Base-by-base conservation (phyloP, 805 yeast genomes). In the Starmerella cellae region DNA sequence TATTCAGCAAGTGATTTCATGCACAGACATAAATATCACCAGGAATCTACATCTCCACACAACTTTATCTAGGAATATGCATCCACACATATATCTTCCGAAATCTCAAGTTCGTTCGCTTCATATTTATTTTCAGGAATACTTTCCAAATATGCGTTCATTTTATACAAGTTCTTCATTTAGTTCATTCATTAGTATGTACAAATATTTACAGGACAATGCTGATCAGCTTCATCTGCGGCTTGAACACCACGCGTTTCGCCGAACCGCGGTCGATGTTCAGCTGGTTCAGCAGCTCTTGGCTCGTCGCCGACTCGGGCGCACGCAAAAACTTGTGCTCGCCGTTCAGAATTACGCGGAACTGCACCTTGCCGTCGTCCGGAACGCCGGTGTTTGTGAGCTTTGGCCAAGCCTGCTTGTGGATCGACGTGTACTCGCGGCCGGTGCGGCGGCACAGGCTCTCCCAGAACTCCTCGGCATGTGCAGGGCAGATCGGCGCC, bases 401-500 rank as follows among this genome's bases (percentile, higher is more conserved):
- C 6, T 55, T 54, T 1, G 97, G 97, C 82, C 87, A 88, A n/a
- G 56, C 59, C 44, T 75, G 65, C 4, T 57, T 53, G 52, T 77
- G 70, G 9, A 83, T 67, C 0, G 84, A 69, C 2, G 55, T 51
- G 71, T 76, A 68, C 5, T 44, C 22, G 38, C 30, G 48, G 5
- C 57, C 56, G 17, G 50, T 48, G 2, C 54, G 46, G 2, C 44
- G 38, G 22, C 61, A 59, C 2, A 77, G 53, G 2, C 56, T 49
- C 45, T 79, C 83, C 76, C 88, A 77, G 20, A 82, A 69, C 59
- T 88, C 97, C 53, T 88, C 97, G 0, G 83, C 73, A 6, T 75
- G 69, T 5, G 79, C 71, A 1, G 98, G 97, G 0, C 81, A 71
- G 0, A 87, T 80, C 0, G 96, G 95, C 2, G 88, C 68, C 61